phyloP scores from a whole-genome alignment of 352 stramenopile species.

The Blastocystis sp. region DNA sequence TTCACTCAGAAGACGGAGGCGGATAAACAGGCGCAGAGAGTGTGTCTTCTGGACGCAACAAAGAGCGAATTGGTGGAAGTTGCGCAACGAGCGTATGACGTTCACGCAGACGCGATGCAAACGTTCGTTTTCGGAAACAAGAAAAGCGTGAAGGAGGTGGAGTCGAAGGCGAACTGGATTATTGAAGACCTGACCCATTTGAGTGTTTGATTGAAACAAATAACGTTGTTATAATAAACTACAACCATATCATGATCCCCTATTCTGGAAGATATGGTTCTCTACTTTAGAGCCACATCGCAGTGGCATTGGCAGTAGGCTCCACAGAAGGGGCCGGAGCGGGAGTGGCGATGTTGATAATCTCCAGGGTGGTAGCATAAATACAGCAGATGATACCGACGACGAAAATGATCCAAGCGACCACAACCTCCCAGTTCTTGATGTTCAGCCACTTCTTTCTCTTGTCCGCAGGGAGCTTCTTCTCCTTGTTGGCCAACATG shows the following conservation, averaged over 20 bases:
- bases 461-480: not conserved
- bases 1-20: conserved; percentile 1
- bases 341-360: not conserved
- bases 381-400: not conserved
- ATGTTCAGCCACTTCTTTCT: not conserved
- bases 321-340: not conserved
- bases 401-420: conserved; percentile 45
- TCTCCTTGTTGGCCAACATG: not conserved
- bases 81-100: not conserved
- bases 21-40: not conserved
- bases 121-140: conserved; percentile 20
- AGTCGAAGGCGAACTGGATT: not conserved
- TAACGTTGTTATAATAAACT: too few relatives aligned
- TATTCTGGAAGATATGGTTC: too few relatives aligned
- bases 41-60: not conserved
- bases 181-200: conserved; percentile 28
- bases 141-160: conserved; percentile 19
- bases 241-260: too few relatives aligned
- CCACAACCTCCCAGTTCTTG: not conserved
- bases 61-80: not conserved
- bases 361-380: not conserved
- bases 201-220: not conserved
- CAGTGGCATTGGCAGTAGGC: not conserved
- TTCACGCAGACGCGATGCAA: not conserved
- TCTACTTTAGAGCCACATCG: too few relatives aligned